Percentiles rank a stretch among this genome's conserved stretches.
phyloP scores from a whole-genome alignment of 805 yeast genomes.

The Metschnikowia gelsemii region DNA sequence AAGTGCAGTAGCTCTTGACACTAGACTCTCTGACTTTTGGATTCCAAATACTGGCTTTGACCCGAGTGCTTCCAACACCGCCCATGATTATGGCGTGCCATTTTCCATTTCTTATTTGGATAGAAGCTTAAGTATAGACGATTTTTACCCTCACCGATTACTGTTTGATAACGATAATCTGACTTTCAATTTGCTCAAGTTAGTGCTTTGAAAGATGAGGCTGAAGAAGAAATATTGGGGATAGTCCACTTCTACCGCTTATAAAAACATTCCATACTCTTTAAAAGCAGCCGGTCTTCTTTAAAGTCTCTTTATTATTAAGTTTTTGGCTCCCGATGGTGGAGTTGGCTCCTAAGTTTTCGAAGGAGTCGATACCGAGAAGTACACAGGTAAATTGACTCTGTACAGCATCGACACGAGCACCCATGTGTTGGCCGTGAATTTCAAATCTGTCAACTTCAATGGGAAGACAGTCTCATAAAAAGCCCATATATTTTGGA shows the following conservation, averaged over 20 bases:
- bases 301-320: conserved; percentile 58
- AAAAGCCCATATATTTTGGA: conserved; percentile 11
- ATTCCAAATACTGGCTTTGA: conserved; percentile 16
- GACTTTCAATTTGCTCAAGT: conserved; percentile 16
- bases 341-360: conserved; percentile 35
- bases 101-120: conserved; percentile 13
- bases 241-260: conserved; percentile 9
- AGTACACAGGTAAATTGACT: conserved; percentile 25
- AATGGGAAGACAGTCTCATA: conserved; percentile 7
- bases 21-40: conserved; percentile 47
- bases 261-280: conserved; percentile 58
- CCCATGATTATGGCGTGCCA: conserved; percentile 9
- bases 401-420: conserved; percentile 6
- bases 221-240: conserved; percentile 12
- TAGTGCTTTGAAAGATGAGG: not conserved
- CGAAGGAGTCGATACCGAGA: conserved; percentile 44
- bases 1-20: conserved; percentile 36
- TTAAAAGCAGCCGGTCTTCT: conserved; percentile 59
- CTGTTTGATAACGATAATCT: conserved; percentile 2
- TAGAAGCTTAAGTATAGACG: conserved; percentile 7
- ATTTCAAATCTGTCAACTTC: conserved; percentile 7
- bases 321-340: conserved; percentile 48
- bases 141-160: conserved; percentile 13
- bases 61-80: conserved; percentile 5
- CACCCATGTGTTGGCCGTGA: conserved; percentile 9